Evolutionary conservation across 805 yeast species (phyloP), one percentile per base, ranked within the genome.

Genomic region (Metschnikowia aberdeeniae): DNA sequence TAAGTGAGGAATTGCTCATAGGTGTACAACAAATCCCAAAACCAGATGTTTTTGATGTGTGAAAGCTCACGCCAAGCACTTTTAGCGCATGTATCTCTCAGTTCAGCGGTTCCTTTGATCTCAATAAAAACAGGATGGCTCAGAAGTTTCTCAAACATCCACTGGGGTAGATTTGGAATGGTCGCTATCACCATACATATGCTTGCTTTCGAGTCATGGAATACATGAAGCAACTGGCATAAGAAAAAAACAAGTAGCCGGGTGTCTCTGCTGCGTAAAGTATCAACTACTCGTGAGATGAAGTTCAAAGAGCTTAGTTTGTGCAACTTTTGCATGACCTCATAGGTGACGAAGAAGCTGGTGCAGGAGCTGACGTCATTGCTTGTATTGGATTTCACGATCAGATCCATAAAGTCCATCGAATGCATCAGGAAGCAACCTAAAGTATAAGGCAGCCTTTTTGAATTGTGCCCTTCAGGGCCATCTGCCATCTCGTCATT

Each of bases 1-100:
- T 81, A 84, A 1, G 89, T 80, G 48, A 81, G 75, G 8, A 84
- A 57, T 51, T 85, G 88, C 46, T 83, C 70, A 47, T 81, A 76
- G 0, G 82, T 58, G 36, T 66, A 70, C 2, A 84, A 57, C 5
- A 58, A 49, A 28, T 61, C 60, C 70, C 72, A 69, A 42, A 70
- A 71, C 2, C 38, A 39, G 6, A 24, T 11, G 7, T 40, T 9
- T 6, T 31, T 22, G 9, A 7, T 14, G 19, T 13, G 10, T 10
- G 13, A 39, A 22, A 39, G 14, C 4, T 14, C 20, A n/a, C 12
- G 27, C 41, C 29, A 27, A 13, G 12, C 35, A n/a, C n/a, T 22
- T 30, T 13, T 26, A 8, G 31, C 8, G 14, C 24, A 30, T 2
- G 13, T 11, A 12, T 29, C 36, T 28, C 34, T 32, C 34, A 19